Base-by-base conservation (phyloP, 1,139 yeast genomes). In the Tardiomyces digboiensis region DNA sequence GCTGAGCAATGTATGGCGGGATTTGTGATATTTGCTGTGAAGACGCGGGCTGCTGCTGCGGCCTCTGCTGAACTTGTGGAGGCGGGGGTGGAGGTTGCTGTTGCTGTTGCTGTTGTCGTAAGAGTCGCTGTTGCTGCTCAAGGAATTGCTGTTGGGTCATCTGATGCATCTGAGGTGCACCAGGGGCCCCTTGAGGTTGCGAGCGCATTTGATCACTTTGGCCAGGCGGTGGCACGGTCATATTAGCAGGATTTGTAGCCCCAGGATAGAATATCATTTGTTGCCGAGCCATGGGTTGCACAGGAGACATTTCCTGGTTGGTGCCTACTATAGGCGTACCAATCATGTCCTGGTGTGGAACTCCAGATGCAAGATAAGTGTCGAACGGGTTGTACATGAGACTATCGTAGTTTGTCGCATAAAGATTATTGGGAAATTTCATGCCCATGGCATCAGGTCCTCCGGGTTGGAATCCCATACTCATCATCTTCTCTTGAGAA, bases 161-260 rank as follows among this genome's bases (percentile, higher is more conserved):
- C 41, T 42, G 47, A 26, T 39, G 44, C 33, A 21, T 38, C 29
- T 13, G 43, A 2, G 38, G 42, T n/a, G n/a, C n/a, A n/a, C n/a
- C n/a, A n/a, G n/a, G n/a, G n/a, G n/a, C n/a, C n/a, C n/a, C n/a
- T n/a, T n/a, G n/a, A n/a, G n/a, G n/a, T n/a, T n/a, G n/a, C n/a
- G n/a, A n/a, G n/a, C n/a, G n/a, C n/a, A n/a, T n/a, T n/a, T n/a
- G n/a, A n/a, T n/a, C n/a, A n/a, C n/a, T n/a, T n/a, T n/a, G n/a
- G n/a, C n/a, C n/a, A n/a, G n/a, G n/a, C n/a, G n/a, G n/a, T n/a
- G n/a, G n/a, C n/a, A n/a, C n/a, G n/a, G n/a, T n/a, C n/a, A n/a
- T n/a, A n/a, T n/a, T n/a, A n/a, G n/a, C n/a, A n/a, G n/a, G n/a
- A n/a, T n/a, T n/a, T n/a, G n/a, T n/a, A n/a, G n/a, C n/a, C n/a